phyloP scores from a whole-genome alignment of 345 rosid genomes.

The Populus euphratica region DNA sequence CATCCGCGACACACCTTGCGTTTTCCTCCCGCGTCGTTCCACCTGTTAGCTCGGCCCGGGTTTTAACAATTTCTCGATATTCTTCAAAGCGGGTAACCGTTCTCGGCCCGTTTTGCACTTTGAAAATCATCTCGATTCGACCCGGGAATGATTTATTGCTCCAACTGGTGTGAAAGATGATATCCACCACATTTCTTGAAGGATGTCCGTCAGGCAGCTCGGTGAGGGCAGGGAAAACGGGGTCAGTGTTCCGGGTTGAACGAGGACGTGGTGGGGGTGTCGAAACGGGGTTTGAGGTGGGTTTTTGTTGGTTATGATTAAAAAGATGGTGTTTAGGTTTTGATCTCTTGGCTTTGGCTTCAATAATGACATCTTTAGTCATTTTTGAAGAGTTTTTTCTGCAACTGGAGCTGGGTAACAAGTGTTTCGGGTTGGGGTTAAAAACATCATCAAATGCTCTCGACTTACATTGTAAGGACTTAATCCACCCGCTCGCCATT shows the following conservation, averaged over 20 bases:
- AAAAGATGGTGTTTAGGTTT: not conserved
- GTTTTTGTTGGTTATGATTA: not conserved
- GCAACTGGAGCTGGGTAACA: constrained; percentile 63
- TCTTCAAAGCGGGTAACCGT: constrained; percentile 79
- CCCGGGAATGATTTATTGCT: constrained; percentile 70
- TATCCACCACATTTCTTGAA: constrained; percentile 89
- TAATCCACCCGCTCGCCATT: constrained; percentile 87
- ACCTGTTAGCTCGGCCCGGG: constrained; percentile 38
- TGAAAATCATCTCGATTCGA: constrained; percentile 79
- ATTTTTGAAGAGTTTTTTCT: constrained; percentile 45
- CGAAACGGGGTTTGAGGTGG: not conserved
- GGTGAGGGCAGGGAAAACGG: constrained; percentile 56
- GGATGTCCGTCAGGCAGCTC: constrained; percentile 86
- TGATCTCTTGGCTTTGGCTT: constrained; percentile 30
- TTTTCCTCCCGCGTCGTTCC: constrained; percentile 52
- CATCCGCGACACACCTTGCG: constrained; percentile 84
- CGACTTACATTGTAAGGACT: constrained; percentile 87
- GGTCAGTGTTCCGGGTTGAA: constrained; percentile 41
- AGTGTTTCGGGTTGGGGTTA: constrained; percentile 45
- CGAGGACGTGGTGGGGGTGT: constrained; percentile 26
- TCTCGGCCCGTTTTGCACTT: constrained; percentile 75
- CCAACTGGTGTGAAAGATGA: constrained; percentile 94
- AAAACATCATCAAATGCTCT: constrained; percentile 86
- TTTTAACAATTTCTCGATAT: constrained; percentile 71
- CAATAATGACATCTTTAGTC: constrained; percentile 73